Conservation (phyloP, 2,329 filamentous ascomycete genomes). For the Juglanconis sp. region DNA sequence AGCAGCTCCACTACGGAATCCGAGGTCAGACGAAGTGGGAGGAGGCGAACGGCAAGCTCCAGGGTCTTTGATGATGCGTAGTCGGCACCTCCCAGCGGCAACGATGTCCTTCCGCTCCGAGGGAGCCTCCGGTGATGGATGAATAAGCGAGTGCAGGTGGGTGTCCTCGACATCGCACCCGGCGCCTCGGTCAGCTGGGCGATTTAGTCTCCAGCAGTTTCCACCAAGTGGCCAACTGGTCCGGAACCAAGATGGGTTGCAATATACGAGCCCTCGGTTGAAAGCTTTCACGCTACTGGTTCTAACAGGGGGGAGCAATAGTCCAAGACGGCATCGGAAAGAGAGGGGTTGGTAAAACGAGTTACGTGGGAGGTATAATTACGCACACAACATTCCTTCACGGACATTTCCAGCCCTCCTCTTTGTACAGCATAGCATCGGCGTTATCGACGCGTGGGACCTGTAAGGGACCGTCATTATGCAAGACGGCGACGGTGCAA, state of each 20-base stretch:
- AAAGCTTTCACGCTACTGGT: no score
- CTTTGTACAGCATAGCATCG: not conserved
- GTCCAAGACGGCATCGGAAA: not conserved
- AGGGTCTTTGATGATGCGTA: not conserved
- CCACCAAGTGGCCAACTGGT: not conserved
- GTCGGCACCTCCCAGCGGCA: not conserved
- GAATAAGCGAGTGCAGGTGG: not conserved
- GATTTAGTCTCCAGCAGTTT: not conserved
- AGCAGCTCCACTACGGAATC: not conserved
- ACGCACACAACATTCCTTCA: not conserved
- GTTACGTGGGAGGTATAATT: not conserved
- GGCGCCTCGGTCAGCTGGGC: not conserved
- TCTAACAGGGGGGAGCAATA: no score
- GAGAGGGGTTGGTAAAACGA: not conserved
- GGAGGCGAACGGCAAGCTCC: slow-evolving; percentile 11
- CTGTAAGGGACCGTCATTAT: not conserved
- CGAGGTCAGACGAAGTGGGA: slow-evolving; percentile 13
- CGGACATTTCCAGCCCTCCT: not conserved
- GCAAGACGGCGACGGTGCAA: not conserved
- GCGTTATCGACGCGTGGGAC: not conserved
- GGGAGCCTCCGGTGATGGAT: not conserved
- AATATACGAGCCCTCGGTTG: no score
- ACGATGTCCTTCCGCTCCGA: not conserved
- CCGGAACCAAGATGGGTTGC: no score
- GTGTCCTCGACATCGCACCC: not conserved